Percentiles rank a stretch among this genome's conserved stretches.
Evolutionary conservation across 352 stramenopile species (phyloP).

Genomic region (Pythium sukuiense): DNA sequence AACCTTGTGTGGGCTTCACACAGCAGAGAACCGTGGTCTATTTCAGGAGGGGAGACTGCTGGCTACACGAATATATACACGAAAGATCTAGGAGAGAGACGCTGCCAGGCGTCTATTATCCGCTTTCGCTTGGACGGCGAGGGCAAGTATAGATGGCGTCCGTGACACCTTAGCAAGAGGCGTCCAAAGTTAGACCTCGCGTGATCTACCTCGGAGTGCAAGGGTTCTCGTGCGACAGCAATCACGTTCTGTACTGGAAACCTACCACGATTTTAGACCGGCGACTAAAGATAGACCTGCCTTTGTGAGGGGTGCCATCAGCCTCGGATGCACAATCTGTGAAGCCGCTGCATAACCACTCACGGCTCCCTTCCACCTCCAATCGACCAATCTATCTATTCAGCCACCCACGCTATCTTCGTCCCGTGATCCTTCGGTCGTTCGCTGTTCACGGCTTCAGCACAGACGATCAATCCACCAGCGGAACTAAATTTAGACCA

Average conservation of each 20-base stretch:
- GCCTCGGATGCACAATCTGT: background rate
- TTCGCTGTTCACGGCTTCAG: background rate
- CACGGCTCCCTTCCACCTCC: background rate
- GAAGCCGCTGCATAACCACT: conserved; percentile 1
- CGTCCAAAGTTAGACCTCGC: background rate
- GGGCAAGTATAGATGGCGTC: background rate
- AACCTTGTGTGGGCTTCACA: background rate
- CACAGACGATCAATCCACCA: conserved; percentile 1
- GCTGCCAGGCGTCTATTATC: background rate
- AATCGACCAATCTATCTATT: too few relatives aligned
- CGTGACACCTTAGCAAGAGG: background rate
- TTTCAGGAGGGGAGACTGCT: background rate
- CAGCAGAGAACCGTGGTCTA: background rate
- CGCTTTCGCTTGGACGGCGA: background rate
- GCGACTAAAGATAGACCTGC: background rate
- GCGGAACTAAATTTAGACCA: background rate
- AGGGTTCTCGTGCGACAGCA: background rate
- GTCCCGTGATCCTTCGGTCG: background rate
- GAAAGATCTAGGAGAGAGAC: background rate
- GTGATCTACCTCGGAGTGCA: background rate
- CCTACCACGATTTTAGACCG: background rate
- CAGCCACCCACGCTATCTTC: background rate
- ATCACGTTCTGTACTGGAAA: background rate
- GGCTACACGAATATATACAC: background rate
- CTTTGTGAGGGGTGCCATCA: background rate